These are phyloP conservation scores for Lepidium africanum DNA, from an alignment of 345 rosid genomes.

Conservation along the genomic window DNA sequence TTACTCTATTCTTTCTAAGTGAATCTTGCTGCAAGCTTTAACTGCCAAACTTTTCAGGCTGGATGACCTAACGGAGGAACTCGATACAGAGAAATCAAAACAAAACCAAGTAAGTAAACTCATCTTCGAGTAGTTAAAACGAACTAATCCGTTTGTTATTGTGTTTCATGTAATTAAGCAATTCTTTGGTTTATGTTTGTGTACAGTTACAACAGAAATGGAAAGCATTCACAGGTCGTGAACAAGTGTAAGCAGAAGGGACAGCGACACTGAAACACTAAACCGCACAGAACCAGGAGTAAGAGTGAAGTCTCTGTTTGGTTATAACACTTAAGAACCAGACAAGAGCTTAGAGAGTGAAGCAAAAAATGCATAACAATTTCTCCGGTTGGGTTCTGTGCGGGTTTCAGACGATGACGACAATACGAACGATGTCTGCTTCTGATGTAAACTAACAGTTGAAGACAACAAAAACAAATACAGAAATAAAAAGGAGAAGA, in stretches of 20 bases:
- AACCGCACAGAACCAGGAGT: slow-evolving; percentile 25
- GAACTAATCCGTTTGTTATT: not conserved
- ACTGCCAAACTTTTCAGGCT: slow-evolving; percentile 42
- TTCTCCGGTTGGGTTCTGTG: slow-evolving; percentile 15
- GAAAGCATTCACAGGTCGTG: slow-evolving; percentile 39
- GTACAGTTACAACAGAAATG: slow-evolving; percentile 65
- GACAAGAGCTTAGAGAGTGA: slow-evolving; percentile 11
- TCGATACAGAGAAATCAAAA: slow-evolving; percentile 63
- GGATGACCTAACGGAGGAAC: slow-evolving; percentile 62
- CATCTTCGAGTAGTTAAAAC: not conserved
- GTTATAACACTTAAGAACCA: not conserved
- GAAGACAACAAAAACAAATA: slow-evolving; percentile 12
- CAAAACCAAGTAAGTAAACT: slow-evolving; percentile 51
- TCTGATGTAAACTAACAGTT: slow-evolving; percentile 18
- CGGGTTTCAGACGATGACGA: slow-evolving; percentile 20
- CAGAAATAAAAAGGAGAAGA: not conserved
- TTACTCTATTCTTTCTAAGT: slow-evolving; percentile 1
- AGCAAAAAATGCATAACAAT: not conserved
- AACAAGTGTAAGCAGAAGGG: slow-evolving; percentile 28
- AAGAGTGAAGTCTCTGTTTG: not conserved
- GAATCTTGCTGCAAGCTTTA: not conserved
- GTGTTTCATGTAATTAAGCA: not conserved
- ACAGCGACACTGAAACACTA: not conserved
- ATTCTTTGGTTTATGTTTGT: not conserved
- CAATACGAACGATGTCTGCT: not conserved